A percentile compares a stretch with the other conserved stretches of the same genome.
Evolutionary conservation across 176 grass and related monocot species (phyloP).

Genomic region (Pharus latifolius): DNA sequence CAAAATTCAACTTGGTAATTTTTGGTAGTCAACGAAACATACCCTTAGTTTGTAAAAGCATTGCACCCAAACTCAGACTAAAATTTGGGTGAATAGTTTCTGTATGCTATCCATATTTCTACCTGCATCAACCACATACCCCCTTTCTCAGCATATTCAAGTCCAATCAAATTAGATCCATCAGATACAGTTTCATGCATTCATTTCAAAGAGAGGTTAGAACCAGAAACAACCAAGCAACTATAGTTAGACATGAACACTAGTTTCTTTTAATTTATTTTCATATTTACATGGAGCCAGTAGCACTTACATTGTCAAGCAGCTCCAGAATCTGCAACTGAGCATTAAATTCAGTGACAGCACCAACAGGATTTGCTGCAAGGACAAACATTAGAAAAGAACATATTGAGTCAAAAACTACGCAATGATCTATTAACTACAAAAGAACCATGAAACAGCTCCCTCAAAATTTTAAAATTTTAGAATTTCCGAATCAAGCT

Average conservation of each 20-base stretch:
- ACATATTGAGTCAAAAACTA: neutral
- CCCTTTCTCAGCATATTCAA: neutral
- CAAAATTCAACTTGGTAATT: no score
- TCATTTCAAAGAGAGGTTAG: neutral
- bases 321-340: constrained; percentile 94
- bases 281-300: constrained; percentile 6
- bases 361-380: constrained; percentile 66
- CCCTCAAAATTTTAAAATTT: neutral
- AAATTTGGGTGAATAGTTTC: neutral
- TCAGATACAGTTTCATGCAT: neutral
- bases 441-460: neutral
- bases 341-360: constrained; percentile 74
- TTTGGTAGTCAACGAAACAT: no score
- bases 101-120: neutral
- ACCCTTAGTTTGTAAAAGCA: no score
- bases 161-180: neutral
- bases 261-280: neutral
- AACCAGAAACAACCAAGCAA: neutral
- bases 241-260: neutral
- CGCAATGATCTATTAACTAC: neutral
- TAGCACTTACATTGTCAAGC: constrained; percentile 81
- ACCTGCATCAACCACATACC: neutral
- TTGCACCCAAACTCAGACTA: neutral
- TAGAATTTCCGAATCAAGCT: neutral
- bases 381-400: constrained; percentile 11